These are phyloP conservation scores for Gracilaria gracilis DNA, from an alignment of 23 red algal species.

Conservation along the genomic window DNA sequence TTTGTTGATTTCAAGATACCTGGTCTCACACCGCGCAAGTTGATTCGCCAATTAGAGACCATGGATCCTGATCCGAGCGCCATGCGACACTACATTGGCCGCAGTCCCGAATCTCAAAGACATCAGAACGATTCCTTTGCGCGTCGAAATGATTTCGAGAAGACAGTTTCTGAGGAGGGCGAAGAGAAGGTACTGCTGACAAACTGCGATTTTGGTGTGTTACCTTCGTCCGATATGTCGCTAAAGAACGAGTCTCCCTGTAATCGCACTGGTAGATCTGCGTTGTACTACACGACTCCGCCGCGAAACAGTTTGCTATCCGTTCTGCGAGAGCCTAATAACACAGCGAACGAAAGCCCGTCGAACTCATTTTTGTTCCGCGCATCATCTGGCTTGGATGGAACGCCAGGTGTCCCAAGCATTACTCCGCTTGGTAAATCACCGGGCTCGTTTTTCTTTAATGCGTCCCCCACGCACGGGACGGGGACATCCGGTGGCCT, in stretches of 20 bases:
- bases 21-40: constrained; percentile 32
- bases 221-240: constrained; percentile 23
- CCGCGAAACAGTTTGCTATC: constrained; percentile 42
- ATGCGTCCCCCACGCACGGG: constrained; percentile 26
- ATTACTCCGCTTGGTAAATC: constrained; percentile 68
- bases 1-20: constrained; percentile 34
- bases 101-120: constrained; percentile 6
- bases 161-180: constrained; percentile 6
- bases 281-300: constrained; percentile 52
- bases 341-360: constrained; percentile 42
- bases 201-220: constrained; percentile 8
- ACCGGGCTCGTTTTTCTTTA: constrained; percentile 57
- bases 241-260: constrained; percentile 41
- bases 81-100: constrained; percentile 4
- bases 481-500: constrained; percentile 6
- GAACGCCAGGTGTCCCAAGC: constrained; percentile 28
- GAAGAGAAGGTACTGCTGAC: constrained; percentile 15
- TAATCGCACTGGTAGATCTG: constrained; percentile 10
- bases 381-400: constrained; percentile 38
- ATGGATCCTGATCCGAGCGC: constrained; percentile 12
- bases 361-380: constrained; percentile 48
- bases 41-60: constrained; percentile 26
- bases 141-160: constrained; percentile 17
- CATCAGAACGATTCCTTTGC: background rate
- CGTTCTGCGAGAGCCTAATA: constrained; percentile 35